Percentiles rank a stretch among this genome's conserved stretches.
Evolutionary conservation across 768 basidiomycete species (phyloP).

Genomic region (Botryobasidium botryosum): DNA sequence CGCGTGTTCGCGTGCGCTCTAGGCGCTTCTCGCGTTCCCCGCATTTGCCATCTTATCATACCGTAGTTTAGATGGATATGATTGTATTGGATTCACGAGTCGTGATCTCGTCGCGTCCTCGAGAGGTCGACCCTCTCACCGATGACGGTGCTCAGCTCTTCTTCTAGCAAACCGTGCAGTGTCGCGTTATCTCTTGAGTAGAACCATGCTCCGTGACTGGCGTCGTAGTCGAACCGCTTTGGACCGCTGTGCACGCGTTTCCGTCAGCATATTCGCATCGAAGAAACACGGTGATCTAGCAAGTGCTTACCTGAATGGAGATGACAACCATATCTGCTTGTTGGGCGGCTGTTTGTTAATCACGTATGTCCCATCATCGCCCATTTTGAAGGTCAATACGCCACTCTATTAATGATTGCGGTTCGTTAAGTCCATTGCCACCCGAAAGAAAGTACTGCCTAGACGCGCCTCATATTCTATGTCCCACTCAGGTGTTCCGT

Average conservation of each 20-base stretch:
- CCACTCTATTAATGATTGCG: conserved; percentile 44
- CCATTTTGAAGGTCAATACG: conserved; percentile 71
- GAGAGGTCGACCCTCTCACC: conserved; percentile 18
- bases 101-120: no score
- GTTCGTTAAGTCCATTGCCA: not conserved
- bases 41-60: no score
- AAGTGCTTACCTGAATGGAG: conserved; percentile 49
- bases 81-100: no score
- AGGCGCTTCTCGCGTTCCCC: no score
- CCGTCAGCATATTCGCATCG: not conserved
- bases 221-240: conserved; percentile 73
- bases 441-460: not conserved
- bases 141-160: conserved; percentile 40
- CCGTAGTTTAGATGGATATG: no score
- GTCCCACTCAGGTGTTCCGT: conserved; percentile 43
- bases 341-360: conserved; percentile 97
- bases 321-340: conserved; percentile 93
- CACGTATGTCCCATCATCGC: conserved; percentile 68
- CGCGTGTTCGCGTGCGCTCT: no score
- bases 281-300: not conserved
- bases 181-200: conserved; percentile 51
- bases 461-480: conserved; percentile 76
- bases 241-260: conserved; percentile 44
- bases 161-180: conserved; percentile 44
- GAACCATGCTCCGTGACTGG: conserved; percentile 44